These are phyloP conservation scores for Linum trigynum DNA, from an alignment of 345 rosid species.

Conservation along the genomic window DNA sequence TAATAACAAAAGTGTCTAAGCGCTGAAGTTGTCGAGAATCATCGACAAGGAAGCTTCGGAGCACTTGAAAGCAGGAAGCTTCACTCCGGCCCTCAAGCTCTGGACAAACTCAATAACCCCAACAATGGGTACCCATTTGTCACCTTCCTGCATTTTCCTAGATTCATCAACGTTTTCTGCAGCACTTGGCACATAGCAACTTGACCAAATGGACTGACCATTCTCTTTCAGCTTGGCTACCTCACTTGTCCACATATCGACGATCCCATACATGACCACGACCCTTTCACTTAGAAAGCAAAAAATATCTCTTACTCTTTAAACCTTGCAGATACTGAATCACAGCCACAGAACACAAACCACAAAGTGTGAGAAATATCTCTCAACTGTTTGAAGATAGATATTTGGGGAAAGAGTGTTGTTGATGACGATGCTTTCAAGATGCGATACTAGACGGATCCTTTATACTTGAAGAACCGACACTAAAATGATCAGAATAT, in stretches of 20 bases:
- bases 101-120: neutral
- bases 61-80: no score
- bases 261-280: conserved; percentile 30
- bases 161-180: neutral
- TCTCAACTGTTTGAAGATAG: neutral
- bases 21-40: no score
- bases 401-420: neutral
- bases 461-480: no score
- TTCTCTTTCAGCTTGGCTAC: conserved; percentile 29
- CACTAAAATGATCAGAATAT: neutral
- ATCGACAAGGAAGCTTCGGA: no score
- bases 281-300: neutral
- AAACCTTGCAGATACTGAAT: no score
- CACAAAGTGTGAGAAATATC: no score
- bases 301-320: neutral
- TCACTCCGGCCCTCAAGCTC: neutral
- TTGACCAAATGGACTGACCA: conserved; percentile 20
- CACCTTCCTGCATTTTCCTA: conserved; percentile 7
- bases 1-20: no score
- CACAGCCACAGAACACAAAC: no score
- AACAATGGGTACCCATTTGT: neutral
- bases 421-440: neutral
- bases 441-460: neutral
- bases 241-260: conserved; percentile 42
- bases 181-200: conserved; percentile 1